These are phyloP conservation scores for Dichomitus squalens DNA, from an alignment of 1,284 basidiomycete species.

Conservation along the genomic window DNA sequence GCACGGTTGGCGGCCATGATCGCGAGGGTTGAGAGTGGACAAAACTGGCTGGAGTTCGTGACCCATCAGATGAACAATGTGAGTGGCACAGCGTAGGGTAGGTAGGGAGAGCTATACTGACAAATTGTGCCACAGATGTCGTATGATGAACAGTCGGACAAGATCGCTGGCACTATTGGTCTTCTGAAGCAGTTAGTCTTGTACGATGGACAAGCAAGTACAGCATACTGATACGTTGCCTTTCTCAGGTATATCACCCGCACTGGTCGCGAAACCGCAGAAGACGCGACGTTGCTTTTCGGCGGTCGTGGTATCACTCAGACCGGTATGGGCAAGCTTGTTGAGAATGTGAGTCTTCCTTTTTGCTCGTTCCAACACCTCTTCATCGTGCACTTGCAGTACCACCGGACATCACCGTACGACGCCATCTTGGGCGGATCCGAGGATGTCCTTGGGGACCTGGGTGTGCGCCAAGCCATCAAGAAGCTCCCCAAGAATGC, in stretches of 20 bases:
- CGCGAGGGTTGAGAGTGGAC: slow-evolving; percentile 83
- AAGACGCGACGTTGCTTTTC: slow-evolving; percentile 60
- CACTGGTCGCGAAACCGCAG: slow-evolving; percentile 71
- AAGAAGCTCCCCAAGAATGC: slow-evolving; percentile 59
- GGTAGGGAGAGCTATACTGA: background rate
- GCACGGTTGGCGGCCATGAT: slow-evolving; percentile 90
- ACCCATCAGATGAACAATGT: slow-evolving; percentile 95
- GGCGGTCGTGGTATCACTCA: slow-evolving; percentile 54
- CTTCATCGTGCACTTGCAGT: slow-evolving; percentile 35
- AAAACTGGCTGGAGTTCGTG: slow-evolving; percentile 88
- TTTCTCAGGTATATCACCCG: slow-evolving; percentile 61
- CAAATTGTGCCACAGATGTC: slow-evolving; percentile 53
- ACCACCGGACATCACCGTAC: slow-evolving; percentile 56
- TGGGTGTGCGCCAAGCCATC: slow-evolving; percentile 66
- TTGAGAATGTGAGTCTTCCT: slow-evolving; percentile 52
- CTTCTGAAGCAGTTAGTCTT: slow-evolving; percentile 65
- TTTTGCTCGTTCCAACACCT: background rate
- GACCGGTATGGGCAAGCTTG: slow-evolving; percentile 56
- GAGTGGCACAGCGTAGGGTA: slow-evolving; percentile 24
- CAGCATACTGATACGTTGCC: background rate
- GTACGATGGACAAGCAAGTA: too few species aligned
- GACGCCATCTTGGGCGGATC: slow-evolving; percentile 55
- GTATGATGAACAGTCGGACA: slow-evolving; percentile 80
- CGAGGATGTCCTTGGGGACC: slow-evolving; percentile 57
- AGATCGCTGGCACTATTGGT: slow-evolving; percentile 74